phyloP scores from a whole-genome alignment of 1,284 basidiomycete species.

The Somion occarium region DNA sequence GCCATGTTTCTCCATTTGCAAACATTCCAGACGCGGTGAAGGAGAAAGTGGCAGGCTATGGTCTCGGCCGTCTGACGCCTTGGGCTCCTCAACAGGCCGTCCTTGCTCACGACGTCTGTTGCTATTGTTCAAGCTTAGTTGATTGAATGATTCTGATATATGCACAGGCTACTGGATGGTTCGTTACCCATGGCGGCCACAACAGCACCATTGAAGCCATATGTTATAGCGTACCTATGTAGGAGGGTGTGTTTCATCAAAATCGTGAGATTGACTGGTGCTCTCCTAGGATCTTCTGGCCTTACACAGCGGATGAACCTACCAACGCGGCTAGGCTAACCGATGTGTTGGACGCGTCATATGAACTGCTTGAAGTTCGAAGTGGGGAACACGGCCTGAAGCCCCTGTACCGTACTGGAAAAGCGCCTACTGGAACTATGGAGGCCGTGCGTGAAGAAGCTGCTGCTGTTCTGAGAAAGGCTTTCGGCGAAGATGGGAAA shows the following conservation, averaged over 20 bases:
- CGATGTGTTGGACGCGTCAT: conserved; percentile 16
- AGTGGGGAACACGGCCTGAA: conserved; percentile 15
- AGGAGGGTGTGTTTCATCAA: not conserved
- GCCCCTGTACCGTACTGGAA: conserved; percentile 15
- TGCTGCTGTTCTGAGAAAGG: conserved; percentile 6
- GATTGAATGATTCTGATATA: no score
- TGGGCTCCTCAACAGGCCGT: conserved; percentile 11
- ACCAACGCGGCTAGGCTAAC: conserved; percentile 13
- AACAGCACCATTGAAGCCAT: conserved; percentile 14
- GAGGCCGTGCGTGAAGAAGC: conserved; percentile 13
- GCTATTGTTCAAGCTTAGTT: not conserved
- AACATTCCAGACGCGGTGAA: conserved; percentile 3
- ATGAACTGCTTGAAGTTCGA: conserved; percentile 24
- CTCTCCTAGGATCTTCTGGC: conserved; percentile 8
- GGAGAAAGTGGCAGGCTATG: conserved; percentile 6
- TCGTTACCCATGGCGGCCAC: conserved; percentile 15
- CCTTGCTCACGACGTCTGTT: conserved; percentile 5
- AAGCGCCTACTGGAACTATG: conserved; percentile 10
- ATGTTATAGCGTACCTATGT: conserved; percentile 12
- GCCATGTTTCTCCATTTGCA: conserved; percentile 8
- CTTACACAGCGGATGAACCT: conserved; percentile 17
- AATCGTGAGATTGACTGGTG: not conserved
- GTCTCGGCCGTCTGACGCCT: conserved; percentile 1
- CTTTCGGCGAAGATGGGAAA: conserved; percentile 11
- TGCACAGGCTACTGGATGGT: conserved; percentile 11